Base-by-base conservation (phyloP, 1,284 basidiomycete species). In the Tylopilus orsonianus region DNA sequence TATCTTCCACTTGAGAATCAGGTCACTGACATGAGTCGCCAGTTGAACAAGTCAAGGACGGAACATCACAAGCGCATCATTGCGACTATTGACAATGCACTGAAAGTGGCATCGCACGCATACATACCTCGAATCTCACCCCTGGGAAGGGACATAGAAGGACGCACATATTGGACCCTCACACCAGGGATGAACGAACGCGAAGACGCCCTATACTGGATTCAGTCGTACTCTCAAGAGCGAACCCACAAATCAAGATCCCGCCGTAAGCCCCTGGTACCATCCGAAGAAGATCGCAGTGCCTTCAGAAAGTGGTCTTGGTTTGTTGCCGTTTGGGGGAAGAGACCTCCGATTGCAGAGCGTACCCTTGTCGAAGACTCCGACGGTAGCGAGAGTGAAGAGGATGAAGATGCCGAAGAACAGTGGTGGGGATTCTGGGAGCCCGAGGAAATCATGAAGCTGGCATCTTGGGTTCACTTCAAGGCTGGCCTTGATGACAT, bases 371-470 rank as follows among this genome's bases (percentile, higher is more conserved):
- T 26, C 12, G 56, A 60, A 39, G 52, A 56, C 49, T 22, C 41
- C 16, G 56, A 56, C 27, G 63, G 65, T 7, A 60, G 58, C 6
- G 62, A 58, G 8, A 56, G 59, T 19, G 59, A 60, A 0, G 48
- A 57, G 3, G 40, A 54, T 4, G 44, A 41, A 0, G 68, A 70
- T 0, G 70, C 71, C 0, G 64, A 67, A 8, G 64, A 59, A 9
- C 74, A 77, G 18, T 90, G 87, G 87, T 89, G 85, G 81, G 82
- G 77, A n/a, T 83, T 88, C 66, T 78, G 74, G 69, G 73, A 86
- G 8, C 78, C 82, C 2, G 68, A 70, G 34, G 83, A 88, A 51
- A 80, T 90, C 48, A 60, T 62, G 45, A 83, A 78, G 59, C 65
- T 88, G n/a, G 80, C 81, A 3, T 74, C 79, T 39, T 89, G 85